These are phyloP conservation scores for Leccinum variicolor DNA, from an alignment of 768 basidiomycete genomes.

Conservation along the genomic window DNA sequence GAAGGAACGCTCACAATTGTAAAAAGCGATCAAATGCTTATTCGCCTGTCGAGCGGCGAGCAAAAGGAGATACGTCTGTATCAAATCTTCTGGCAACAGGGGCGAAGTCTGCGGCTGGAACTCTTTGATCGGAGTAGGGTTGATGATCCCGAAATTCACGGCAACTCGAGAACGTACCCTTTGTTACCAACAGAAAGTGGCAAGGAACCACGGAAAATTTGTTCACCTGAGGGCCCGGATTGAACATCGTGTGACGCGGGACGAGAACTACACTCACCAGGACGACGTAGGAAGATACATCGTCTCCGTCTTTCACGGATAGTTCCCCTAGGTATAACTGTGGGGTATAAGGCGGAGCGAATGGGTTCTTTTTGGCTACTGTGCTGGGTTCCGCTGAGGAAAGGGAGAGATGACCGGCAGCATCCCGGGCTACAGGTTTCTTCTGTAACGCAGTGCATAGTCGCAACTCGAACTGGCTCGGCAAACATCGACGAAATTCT, in stretches of 20 bases:
- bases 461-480: conserved; percentile 75
- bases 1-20: conserved; percentile 63
- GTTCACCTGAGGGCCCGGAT: conserved; percentile 56
- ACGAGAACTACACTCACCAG: conserved; percentile 48
- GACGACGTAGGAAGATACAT: conserved; percentile 57
- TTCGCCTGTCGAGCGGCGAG: conserved; percentile 61
- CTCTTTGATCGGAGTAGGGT: conserved; percentile 39
- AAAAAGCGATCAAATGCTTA: conserved; percentile 74
- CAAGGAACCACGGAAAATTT: conserved; percentile 81
- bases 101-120: conserved; percentile 78
- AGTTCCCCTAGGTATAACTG: conserved; percentile 77
- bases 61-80: conserved; percentile 72
- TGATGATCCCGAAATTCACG: background rate
- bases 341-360: conserved; percentile 80
- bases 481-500: background rate
- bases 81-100: conserved; percentile 73
- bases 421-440: conserved; percentile 58
- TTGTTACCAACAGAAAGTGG: conserved; percentile 86
- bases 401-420: conserved; percentile 34
- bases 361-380: conserved; percentile 55
- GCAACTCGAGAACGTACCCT: conserved; percentile 47
- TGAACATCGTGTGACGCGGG: background rate
- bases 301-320: conserved; percentile 44
- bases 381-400: conserved; percentile 21
- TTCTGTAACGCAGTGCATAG: conserved; percentile 82